A percentile compares a stretch with the other conserved stretches of the same genome.
Conservation (phyloP, 73 alveolate species). For the Breviolum minutum region DNA sequence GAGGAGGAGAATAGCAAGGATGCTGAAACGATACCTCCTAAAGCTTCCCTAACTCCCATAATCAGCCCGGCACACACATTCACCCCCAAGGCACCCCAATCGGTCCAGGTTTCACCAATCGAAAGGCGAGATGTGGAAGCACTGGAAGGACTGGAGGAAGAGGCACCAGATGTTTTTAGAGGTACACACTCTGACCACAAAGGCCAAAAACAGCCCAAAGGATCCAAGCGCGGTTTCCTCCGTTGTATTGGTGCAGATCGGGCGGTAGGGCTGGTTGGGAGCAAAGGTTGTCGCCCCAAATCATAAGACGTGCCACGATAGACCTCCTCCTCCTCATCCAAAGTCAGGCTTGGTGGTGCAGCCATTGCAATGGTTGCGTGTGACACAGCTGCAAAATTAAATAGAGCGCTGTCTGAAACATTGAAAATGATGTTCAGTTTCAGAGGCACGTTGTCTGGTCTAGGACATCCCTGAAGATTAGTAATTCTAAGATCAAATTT, state of each 20-base stretch:
- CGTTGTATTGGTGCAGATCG: background rate
- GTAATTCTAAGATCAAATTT: too few relatives aligned
- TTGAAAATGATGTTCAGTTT: too few relatives aligned
- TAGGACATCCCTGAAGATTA: too few relatives aligned
- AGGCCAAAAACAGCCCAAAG: slow-evolving; percentile 66
- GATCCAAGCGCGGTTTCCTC: slow-evolving; percentile 30
- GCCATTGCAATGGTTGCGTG: background rate
- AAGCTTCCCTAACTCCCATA: slow-evolving; percentile 69
- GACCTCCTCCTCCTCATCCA: slow-evolving; percentile 5
- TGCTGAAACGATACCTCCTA: slow-evolving; percentile 89
- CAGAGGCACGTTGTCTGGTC: too few relatives aligned
- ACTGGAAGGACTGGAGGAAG: background rate
- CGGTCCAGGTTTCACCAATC: background rate
- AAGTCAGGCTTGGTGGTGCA: background rate
- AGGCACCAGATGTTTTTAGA: background rate
- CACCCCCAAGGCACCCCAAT: slow-evolving; percentile 62
- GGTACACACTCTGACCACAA: slow-evolving; percentile 28
- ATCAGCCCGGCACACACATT: slow-evolving; percentile 31
- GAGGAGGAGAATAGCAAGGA: slow-evolving; percentile 61
- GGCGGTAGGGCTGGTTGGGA: slow-evolving; percentile 19
- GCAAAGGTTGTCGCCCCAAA: slow-evolving; percentile 33
- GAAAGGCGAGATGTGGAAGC: background rate
- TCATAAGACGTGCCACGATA: slow-evolving; percentile 55
- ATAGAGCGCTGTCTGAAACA: too few relatives aligned
- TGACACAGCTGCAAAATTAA: too few relatives aligned